Base-by-base conservation (phyloP, 176 grass and related monocot species). In the Puccinellia tenuiflora region DNA sequence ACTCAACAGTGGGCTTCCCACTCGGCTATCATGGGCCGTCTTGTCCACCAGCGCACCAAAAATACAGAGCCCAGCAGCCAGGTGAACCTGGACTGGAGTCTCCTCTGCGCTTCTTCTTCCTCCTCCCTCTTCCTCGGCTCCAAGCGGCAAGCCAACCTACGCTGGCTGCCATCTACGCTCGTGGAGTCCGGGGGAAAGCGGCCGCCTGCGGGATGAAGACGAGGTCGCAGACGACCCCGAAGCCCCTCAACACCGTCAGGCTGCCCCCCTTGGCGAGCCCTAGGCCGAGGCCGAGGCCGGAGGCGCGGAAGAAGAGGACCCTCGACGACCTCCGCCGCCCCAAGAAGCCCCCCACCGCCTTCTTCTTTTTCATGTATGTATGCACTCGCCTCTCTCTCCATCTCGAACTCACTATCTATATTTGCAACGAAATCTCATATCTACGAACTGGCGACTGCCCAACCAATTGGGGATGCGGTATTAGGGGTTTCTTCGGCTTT, bases 361-460 rank as follows among this genome's bases (percentile, higher is more conserved):
- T 98, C 90, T 98, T 98, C 92, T 98, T 70, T 63, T 98, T 86
- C 83, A 80, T 98, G 96, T 97, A 90, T 29, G 75, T 68, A 20
- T 26, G 63, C 53, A 7, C 5, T 11, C 51, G 8, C 76, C 5
- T n/a, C 16, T 52, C 24, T 59, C 24, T 59, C 17, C 17, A 16
- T 21, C 11, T 28, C 25, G 1, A 17, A 42, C 40, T 54, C 29
- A 66, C 7, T 17, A 8, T 30, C 4, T 22, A 43, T 47, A 42
- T 22, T 28, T n/a, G n/a, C n/a, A n/a, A n/a, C n/a, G n/a, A n/a
- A n/a, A n/a, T n/a, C n/a, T n/a, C n/a, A n/a, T n/a, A n/a, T n/a
- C n/a, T n/a, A n/a, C n/a, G n/a, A 28, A n/a, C 65, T 6, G 25
- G 15, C 25, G 24, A 29, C 68, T 45, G 40, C 68, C 47, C 68